phyloP scores from a whole-genome alignment of 139 green algal genomes.

The Volvox reticuliferus region DNA sequence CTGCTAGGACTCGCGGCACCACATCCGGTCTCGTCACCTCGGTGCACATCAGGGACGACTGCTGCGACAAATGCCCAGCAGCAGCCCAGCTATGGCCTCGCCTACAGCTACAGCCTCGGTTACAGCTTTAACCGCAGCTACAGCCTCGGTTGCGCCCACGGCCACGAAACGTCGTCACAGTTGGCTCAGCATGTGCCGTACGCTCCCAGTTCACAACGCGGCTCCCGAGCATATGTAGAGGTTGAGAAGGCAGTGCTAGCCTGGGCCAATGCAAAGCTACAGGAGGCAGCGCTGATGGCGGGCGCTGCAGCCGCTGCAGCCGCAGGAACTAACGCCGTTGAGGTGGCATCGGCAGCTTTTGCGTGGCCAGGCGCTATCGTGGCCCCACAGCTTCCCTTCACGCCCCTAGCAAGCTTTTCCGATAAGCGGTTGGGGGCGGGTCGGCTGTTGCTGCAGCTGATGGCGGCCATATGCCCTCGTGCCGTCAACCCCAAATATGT shows the following conservation, averaged over 20 bases:
- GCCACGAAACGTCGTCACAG: not conserved
- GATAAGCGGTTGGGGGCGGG: conserved; percentile 45
- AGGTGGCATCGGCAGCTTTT: not conserved
- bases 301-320: not conserved
- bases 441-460: conserved; percentile 60
- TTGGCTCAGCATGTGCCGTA: not conserved
- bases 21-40: not conserved
- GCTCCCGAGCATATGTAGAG: conserved; percentile 13
- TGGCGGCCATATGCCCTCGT: conserved; percentile 58
- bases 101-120: not conserved
- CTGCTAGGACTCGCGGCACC: conserved; percentile 34
- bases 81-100: not conserved
- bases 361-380: not conserved
- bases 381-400: not conserved
- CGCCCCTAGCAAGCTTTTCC: conserved; percentile 15
- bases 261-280: conserved; percentile 40
- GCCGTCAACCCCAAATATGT: conserved; percentile 57
- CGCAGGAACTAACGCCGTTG: not conserved
- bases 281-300: not conserved
- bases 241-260: conserved; percentile 46
- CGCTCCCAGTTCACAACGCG: conserved; percentile 11
- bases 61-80: not conserved
- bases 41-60: not conserved
- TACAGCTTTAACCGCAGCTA: not conserved
- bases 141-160: not conserved